A percentile compares a stretch with the other conserved stretches of the same genome.
phyloP scores from a whole-genome alignment of 495 filamentous ascomycete genomes.

The Tuber borchii region DNA sequence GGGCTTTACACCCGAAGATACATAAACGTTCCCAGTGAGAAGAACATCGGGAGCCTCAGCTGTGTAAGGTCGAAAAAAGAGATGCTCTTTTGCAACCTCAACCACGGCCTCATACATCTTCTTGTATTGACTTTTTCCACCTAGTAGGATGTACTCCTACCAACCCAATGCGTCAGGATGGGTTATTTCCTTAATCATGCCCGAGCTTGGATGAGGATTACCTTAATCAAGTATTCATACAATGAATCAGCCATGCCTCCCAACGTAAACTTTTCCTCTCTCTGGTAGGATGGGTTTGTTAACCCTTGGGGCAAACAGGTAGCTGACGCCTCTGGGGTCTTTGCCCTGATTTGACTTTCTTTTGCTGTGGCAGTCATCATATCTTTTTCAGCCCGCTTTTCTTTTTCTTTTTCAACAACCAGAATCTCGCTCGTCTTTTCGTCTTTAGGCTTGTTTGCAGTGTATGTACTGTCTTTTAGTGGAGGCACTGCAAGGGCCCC shows the following conservation, averaged over 20 bases:
- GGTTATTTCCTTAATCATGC: constrained; percentile 60
- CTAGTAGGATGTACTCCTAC: constrained; percentile 60
- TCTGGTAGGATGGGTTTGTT: constrained; percentile 15
- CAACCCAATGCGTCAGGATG: constrained; percentile 26
- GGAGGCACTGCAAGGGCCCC: background rate
- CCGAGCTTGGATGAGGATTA: constrained; percentile 33
- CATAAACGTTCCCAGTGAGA: constrained; percentile 55
- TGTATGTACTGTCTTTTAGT: background rate
- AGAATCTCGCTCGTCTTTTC: too few relatives aligned
- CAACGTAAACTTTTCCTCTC: constrained; percentile 55
- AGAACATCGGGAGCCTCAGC: constrained; percentile 67
- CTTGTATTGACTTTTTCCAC: constrained; percentile 75
- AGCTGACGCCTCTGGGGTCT: constrained; percentile 12
- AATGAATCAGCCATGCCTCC: constrained; percentile 83
- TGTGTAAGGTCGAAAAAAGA: constrained; percentile 62
- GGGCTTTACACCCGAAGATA: constrained; percentile 30
- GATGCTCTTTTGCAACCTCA: constrained; percentile 62
- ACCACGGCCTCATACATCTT: constrained; percentile 70
- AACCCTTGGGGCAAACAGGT: constrained; percentile 33
- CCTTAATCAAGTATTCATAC: constrained; percentile 93
- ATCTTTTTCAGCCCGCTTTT: constrained; percentile 16
- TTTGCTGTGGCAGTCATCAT: background rate
- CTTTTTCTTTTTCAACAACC: constrained; percentile 7
- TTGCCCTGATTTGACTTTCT: background rate
- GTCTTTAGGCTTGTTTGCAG: too few relatives aligned